These are phyloP conservation scores for Penicillium macrosclerotiorum DNA, from an alignment of 495 filamentous ascomycete species.

Conservation along the genomic window DNA sequence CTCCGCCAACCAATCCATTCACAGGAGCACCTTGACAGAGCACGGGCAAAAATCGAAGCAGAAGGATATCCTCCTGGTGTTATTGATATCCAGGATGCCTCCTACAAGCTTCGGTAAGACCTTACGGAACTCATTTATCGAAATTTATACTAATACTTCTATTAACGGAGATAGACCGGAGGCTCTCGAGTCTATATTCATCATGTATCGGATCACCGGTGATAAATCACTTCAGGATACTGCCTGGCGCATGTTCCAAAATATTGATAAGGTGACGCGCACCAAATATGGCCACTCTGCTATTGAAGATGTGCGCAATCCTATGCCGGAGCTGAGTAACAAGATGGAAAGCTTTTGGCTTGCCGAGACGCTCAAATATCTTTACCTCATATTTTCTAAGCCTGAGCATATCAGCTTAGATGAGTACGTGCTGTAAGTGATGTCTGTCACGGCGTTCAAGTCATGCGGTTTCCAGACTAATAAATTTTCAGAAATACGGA, in stretches of 20 bases:
- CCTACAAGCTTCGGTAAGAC: constrained; percentile 67
- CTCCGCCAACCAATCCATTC: constrained; percentile 15
- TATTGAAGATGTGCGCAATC: constrained; percentile 54
- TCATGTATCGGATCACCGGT: constrained; percentile 74
- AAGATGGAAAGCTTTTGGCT: constrained; percentile 60
- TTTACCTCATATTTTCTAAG: constrained; percentile 82
- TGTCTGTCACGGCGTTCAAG: neutral
- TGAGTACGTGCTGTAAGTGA: constrained; percentile 59
- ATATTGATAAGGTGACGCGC: constrained; percentile 58
- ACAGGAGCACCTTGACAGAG: constrained; percentile 32
- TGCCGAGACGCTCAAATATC: constrained; percentile 90
- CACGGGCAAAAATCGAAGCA: constrained; percentile 39
- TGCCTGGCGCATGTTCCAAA: constrained; percentile 76
- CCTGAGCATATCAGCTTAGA: constrained; percentile 67
- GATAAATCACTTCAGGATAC: constrained; percentile 61
- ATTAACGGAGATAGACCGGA: constrained; percentile 58
- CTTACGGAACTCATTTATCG: neutral
- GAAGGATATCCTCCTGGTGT: constrained; percentile 58
- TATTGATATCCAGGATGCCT: constrained; percentile 52
- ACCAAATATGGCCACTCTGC: constrained; percentile 59
- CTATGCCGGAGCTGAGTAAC: constrained; percentile 32
- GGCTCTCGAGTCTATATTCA: constrained; percentile 71
- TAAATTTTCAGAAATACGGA: constrained; percentile 61
- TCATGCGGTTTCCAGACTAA: constrained; percentile 17
- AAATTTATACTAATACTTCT: constrained; percentile 4